Evolutionary conservation across 352 stramenopile species (phyloP).

Genomic region (Globisporangium lucens): DNA sequence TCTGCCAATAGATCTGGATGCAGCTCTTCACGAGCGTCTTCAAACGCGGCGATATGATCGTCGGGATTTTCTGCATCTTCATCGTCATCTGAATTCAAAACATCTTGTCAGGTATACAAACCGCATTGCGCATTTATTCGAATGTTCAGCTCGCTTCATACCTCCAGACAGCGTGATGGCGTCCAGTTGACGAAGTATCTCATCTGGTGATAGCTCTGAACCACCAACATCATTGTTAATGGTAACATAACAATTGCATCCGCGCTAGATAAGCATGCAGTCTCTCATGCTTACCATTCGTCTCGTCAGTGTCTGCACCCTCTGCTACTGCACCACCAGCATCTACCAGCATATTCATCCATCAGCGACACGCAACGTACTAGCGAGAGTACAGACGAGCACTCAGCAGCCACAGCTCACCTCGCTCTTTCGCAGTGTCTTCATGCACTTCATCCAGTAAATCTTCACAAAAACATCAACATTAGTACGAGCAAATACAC

Average conservation of each 20-base stretch:
- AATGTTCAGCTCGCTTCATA: not conserved
- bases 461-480: not conserved
- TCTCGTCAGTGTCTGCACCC: not conserved
- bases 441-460: constrained; percentile 15
- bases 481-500: not conserved
- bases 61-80: constrained; percentile 2
- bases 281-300: not conserved
- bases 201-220: constrained; percentile 23
- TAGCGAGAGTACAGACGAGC: not conserved
- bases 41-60: not conserved
- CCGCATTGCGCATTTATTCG: not conserved
- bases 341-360: not conserved
- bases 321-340: not conserved
- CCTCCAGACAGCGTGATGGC: constrained; percentile 11
- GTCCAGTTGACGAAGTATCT: constrained; percentile 37
- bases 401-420: not conserved
- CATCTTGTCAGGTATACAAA: not conserved
- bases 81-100: constrained; percentile 3
- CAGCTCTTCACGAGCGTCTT: constrained; percentile 8
- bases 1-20: not conserved
- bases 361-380: not conserved
- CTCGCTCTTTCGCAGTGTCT: constrained; percentile 9
- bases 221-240: not conserved
- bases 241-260: not conserved
- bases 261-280: not conserved